phyloP scores from a whole-genome alignment of 345 rosid species.

The Eucalyptus erythrocorys region DNA sequence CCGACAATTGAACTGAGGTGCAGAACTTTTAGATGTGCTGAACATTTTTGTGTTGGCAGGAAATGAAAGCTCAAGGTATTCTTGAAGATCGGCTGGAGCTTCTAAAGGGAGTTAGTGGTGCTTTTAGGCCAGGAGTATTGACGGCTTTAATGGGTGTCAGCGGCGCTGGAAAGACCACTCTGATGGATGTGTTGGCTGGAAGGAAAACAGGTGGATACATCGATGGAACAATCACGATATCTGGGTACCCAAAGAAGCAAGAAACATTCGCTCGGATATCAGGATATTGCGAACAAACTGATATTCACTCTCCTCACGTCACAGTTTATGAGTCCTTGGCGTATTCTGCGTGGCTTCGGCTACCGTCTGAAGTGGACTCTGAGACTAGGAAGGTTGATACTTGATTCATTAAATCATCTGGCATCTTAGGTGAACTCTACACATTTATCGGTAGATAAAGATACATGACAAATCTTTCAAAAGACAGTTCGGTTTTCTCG shows the following conservation, averaged over 20 bases:
- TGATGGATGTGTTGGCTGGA: constrained; percentile 70
- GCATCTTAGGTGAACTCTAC: background rate
- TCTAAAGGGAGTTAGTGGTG: constrained; percentile 52
- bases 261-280: constrained; percentile 62
- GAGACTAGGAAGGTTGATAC: constrained; percentile 39
- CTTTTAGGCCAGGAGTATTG: constrained; percentile 61
- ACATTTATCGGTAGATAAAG: background rate
- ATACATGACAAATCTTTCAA: background rate
- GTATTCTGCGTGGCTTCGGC: constrained; percentile 60
- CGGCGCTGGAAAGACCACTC: constrained; percentile 69
- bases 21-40: background rate
- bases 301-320: constrained; percentile 60
- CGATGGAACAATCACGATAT: constrained; percentile 33
- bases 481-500: background rate
- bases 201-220: constrained; percentile 68
- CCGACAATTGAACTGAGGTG: background rate
- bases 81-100: constrained; percentile 37
- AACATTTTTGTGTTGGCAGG: constrained; percentile 12
- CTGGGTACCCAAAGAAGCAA: constrained; percentile 61
- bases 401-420: background rate
- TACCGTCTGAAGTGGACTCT: constrained; percentile 47
- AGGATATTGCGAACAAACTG: constrained; percentile 69
- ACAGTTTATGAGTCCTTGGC: constrained; percentile 51
- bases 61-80: constrained; percentile 50
- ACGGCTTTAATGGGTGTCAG: constrained; percentile 67